Conservation (phyloP, 345 rosid species). For the Eucalyptus melliodora region DNA sequence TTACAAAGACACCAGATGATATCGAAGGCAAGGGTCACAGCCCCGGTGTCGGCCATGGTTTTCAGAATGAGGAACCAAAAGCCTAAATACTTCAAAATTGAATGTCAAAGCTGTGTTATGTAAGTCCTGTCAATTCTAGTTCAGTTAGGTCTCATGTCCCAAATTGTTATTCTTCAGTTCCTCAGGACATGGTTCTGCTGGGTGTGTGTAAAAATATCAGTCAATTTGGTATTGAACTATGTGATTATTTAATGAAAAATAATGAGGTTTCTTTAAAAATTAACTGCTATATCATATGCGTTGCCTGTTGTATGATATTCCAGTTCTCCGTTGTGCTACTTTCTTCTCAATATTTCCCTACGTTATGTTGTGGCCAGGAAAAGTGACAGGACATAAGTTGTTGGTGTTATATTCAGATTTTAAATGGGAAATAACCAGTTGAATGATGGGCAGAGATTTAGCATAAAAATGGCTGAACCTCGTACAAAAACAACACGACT, state of each 20-base stretch:
- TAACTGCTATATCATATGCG: background rate
- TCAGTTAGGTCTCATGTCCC: background rate
- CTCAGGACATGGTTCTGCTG: background rate
- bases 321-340: background rate
- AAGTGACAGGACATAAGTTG: no score
- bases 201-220: background rate
- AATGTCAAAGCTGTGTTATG: background rate
- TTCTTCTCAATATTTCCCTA: no score
- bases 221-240: background rate
- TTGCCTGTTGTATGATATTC: background rate
- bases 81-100: background rate
- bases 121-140: background rate
- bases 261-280: background rate
- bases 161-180: background rate
- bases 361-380: no score
- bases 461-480: background rate
- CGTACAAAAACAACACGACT: background rate
- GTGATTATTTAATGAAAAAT: background rate
- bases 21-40: background rate
- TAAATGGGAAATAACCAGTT: background rate
- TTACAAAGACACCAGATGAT: background rate
- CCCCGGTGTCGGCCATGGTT: background rate
- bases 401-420: background rate
- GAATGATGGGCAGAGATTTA: background rate
- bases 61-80: background rate